A percentile compares a stretch with the other conserved stretches of the same genome.
phyloP scores from a whole-genome alignment of 2,329 filamentous ascomycete species.

The Phoma sp. region DNA sequence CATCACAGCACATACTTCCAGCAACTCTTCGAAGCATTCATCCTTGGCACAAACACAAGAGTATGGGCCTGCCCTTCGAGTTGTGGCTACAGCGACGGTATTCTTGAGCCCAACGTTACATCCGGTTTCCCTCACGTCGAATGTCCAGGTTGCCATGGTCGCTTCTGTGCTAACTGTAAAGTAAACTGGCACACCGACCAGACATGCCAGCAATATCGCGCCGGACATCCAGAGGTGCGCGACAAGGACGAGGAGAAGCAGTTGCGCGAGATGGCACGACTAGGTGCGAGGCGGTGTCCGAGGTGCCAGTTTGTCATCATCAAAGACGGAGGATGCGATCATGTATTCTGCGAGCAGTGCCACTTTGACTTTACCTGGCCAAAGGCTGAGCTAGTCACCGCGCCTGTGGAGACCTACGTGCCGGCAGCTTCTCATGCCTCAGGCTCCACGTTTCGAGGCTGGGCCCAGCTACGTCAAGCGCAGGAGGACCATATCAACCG shows the following conservation, averaged over 20 bases:
- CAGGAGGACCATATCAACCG: neutral
- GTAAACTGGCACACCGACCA: neutral
- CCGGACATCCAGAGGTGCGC: neutral
- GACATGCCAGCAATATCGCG: slow-evolving; percentile 1
- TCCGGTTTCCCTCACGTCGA: slow-evolving; percentile 1
- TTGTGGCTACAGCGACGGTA: neutral
- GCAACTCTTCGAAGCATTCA: neutral
- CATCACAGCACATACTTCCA: neutral
- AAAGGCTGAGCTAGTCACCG: neutral
- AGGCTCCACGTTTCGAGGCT: neutral
- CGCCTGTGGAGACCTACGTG: neutral
- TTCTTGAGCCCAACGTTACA: neutral
- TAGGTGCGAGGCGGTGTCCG: slow-evolving; percentile 6
- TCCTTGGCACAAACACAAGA: neutral
- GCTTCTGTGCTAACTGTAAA: slow-evolving; percentile 2
- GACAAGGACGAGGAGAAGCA: neutral
- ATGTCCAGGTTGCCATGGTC: neutral
- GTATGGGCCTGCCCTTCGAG: neutral
- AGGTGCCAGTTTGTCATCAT: slow-evolving; percentile 7
- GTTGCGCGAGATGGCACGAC: neutral
- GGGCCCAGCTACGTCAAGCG: neutral
- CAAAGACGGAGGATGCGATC: slow-evolving; percentile 1
- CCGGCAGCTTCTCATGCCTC: neutral
- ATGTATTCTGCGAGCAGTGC: slow-evolving; percentile 2
- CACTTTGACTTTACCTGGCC: neutral